These are phyloP conservation scores for Hypoxylon sp. DNA, from an alignment of 2,329 filamentous ascomycete species.

Conservation along the genomic window DNA sequence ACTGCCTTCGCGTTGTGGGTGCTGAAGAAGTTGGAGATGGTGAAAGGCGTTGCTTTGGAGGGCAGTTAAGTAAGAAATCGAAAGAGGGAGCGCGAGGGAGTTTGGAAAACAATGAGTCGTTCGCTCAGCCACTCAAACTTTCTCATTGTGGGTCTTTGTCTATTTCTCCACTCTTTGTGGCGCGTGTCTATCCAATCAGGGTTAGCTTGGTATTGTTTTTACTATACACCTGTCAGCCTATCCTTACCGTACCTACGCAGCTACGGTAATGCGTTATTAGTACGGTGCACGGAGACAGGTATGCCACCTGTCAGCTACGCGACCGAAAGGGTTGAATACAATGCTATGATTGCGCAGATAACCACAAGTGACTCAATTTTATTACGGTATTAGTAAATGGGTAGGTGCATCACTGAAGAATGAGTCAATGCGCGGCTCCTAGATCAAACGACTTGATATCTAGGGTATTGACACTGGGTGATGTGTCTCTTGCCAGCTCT, in stretches of 20 bases:
- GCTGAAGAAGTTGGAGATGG: constrained; percentile 30
- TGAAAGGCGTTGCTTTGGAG: constrained; percentile 17
- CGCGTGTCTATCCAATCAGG: constrained; percentile 2
- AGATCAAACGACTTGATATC: neutral
- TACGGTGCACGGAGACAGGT: neutral
- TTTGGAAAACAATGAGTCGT: constrained; percentile 39
- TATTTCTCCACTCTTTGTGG: constrained; percentile 30
- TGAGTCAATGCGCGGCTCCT: neutral
- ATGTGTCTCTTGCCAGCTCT: neutral
- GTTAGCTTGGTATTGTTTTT: neutral
- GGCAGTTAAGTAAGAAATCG: constrained; percentile 25
- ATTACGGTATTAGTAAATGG: neutral
- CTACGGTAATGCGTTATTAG: too few species aligned
- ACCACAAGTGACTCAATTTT: neutral
- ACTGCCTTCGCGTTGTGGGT: constrained; percentile 14
- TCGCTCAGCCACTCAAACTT: constrained; percentile 15
- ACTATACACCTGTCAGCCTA: too few species aligned
- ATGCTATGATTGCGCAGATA: neutral
- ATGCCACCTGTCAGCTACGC: neutral
- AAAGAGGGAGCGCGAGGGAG: constrained; percentile 37
- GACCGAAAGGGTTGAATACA: neutral
- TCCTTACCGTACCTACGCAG: too few species aligned
- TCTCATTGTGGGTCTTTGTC: neutral
- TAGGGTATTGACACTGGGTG: neutral
- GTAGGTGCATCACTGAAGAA: neutral